These are phyloP conservation scores for slime mould (Dictyostelium discoideum) DNA, from an alignment of 78 protist genomes.

Conservation along the genomic window DNA sequence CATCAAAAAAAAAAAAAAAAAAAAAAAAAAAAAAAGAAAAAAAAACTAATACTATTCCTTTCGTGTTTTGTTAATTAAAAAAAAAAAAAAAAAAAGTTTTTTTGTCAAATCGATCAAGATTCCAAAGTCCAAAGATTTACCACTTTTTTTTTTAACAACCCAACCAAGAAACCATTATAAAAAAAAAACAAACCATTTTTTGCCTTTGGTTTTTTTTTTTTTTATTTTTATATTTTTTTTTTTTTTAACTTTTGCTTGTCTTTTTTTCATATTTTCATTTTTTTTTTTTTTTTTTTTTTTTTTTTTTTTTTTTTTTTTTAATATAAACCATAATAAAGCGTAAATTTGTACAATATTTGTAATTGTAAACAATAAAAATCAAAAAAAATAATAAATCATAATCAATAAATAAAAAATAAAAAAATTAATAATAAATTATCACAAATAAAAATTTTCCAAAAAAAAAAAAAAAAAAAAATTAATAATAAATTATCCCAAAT, in stretches of 20 bases:
- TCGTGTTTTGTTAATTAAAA: too few species aligned
- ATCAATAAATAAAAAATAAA: not conserved
- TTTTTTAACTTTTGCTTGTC: too few species aligned
- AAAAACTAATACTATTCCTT: too few species aligned
- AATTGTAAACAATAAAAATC: not conserved
- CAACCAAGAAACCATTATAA: not conserved
- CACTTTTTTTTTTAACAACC: not conserved
- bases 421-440: too few species aligned
- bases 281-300: not conserved
- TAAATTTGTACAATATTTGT: not conserved
- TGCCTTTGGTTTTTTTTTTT: not conserved
- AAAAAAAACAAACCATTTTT: not conserved
- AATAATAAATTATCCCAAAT: not conserved
- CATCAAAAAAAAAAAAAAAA: too few species aligned
- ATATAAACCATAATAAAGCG: not conserved
- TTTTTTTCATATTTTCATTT: not conserved
- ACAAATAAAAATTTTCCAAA: too few species aligned
- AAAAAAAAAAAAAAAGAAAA: too few species aligned
- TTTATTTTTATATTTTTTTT: not conserved
- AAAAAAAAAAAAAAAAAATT: conserved; percentile 2
- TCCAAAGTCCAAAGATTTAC: not conserved
- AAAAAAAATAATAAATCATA: not conserved
- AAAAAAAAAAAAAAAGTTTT: too few species aligned
- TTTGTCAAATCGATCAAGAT: not conserved
- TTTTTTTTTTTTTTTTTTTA: not conserved